Percentiles rank a stretch among this genome's conserved stretches.
phyloP scores from a whole-genome alignment of 805 yeast species.

The Candida piceae region DNA sequence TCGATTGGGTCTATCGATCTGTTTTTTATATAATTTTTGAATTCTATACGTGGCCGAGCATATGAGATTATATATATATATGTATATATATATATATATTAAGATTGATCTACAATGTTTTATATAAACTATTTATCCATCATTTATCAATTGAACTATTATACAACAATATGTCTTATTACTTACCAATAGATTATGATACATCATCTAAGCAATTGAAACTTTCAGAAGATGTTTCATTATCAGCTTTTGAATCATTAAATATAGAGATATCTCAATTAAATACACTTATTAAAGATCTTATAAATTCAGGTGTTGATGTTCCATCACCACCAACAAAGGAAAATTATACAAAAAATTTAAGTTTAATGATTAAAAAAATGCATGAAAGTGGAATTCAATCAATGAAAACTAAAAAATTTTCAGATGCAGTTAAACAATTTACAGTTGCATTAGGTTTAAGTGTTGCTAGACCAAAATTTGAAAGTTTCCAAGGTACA shows the following conservation, averaged over 20 bases:
- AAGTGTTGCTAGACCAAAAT: slow-evolving; percentile 62
- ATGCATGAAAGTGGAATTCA: slow-evolving; percentile 60
- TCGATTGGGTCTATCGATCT: too few relatives aligned
- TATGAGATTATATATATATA: too few relatives aligned
- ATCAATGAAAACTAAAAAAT: slow-evolving; percentile 49
- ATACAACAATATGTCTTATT: too few relatives aligned
- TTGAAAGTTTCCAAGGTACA: slow-evolving; percentile 69
- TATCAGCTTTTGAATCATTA: slow-evolving; percentile 18
- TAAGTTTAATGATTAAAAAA: slow-evolving; percentile 56
- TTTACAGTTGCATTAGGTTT: slow-evolving; percentile 63
- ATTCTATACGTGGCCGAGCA: too few relatives aligned
- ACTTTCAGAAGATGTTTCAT: slow-evolving; percentile 17
- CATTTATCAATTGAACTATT: not conserved
- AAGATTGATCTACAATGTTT: not conserved
- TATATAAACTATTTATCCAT: too few relatives aligned
- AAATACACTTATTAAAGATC: slow-evolving; percentile 34
- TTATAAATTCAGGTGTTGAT: slow-evolving; percentile 39
- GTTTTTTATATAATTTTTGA: too few relatives aligned
- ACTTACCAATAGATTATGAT: slow-evolving; percentile 29
- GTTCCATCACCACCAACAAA: slow-evolving; percentile 53
- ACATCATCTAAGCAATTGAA: slow-evolving; percentile 25
- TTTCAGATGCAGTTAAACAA: slow-evolving; percentile 57
- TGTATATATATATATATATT: not conserved
- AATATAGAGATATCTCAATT: slow-evolving; percentile 30
- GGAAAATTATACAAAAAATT: slow-evolving; percentile 50